phyloP scores from a whole-genome alignment of 495 filamentous ascomycete species.

The Coniosporium apollinis region DNA sequence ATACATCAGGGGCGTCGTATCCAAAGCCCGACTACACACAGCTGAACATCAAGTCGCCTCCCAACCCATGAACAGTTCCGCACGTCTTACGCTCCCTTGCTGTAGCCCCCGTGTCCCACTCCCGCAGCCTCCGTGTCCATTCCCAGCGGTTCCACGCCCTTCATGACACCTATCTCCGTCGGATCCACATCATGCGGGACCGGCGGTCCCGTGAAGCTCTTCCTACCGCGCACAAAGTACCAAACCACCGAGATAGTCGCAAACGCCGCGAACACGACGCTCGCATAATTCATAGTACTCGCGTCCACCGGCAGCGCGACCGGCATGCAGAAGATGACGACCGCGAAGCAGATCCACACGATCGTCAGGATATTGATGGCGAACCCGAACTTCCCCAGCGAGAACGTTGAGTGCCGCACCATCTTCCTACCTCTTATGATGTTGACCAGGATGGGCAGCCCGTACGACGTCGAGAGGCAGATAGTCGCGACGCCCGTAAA shows the following conservation, averaged over 20 bases:
- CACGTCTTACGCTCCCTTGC: too few species aligned
- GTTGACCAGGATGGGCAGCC: constrained; percentile 43
- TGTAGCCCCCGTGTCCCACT: too few species aligned
- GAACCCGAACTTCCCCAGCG: constrained; percentile 34
- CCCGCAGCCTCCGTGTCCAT: too few species aligned
- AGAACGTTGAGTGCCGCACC: constrained; percentile 31
- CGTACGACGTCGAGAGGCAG: constrained; percentile 44
- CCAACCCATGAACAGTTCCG: too few species aligned
- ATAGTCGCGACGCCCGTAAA: constrained; percentile 53
- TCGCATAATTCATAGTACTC: constrained; percentile 20
- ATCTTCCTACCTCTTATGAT: constrained; percentile 32
- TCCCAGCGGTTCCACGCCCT: too few species aligned
- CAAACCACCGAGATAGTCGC: constrained; percentile 18
- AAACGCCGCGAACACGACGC: constrained; percentile 21
- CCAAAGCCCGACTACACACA: too few species aligned
- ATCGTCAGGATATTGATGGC: constrained; percentile 34
- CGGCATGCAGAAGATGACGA: constrained; percentile 40
- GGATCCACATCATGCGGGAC: constrained; percentile 16
- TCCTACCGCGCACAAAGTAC: constrained; percentile 22
- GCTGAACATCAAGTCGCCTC: too few species aligned
- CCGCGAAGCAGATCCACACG: constrained; percentile 33
- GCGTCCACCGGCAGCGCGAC: constrained; percentile 32
- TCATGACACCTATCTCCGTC: too few species aligned
- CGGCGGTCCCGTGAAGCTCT: constrained; percentile 19
- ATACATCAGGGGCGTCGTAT: too few species aligned